A percentile compares a stretch with the other conserved stretches of the same genome.
Evolutionary conservation across 1,139 yeast genomes (phyloP).

Genomic region (Debaryomyces robertsiae): DNA sequence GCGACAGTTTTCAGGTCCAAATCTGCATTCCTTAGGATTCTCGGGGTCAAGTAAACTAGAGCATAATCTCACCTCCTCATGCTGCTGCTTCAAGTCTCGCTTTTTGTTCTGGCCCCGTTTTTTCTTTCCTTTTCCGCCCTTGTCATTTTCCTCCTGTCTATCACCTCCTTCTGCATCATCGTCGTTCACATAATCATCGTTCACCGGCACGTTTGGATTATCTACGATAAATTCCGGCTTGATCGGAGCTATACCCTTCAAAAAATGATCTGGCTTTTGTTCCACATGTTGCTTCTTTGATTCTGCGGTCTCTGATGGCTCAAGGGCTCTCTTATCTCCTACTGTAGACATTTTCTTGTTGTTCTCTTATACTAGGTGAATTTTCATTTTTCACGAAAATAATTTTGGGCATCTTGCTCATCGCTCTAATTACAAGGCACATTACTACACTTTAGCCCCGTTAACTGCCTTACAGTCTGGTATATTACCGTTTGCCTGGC

Average conservation of each 20-base stretch:
- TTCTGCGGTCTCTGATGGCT: slow-evolving; percentile 21
- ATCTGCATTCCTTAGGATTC: slow-evolving; percentile 53
- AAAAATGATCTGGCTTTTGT: slow-evolving; percentile 16
- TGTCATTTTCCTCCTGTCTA: slow-evolving; percentile 36
- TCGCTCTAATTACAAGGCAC: background rate
- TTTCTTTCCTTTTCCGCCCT: slow-evolving; percentile 44
- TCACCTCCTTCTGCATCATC: slow-evolving; percentile 53
- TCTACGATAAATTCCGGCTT: slow-evolving; percentile 61
- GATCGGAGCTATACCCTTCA: slow-evolving; percentile 65
- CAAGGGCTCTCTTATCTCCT: slow-evolving; percentile 23
- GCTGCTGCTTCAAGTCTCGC: slow-evolving; percentile 73
- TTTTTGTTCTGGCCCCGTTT: slow-evolving; percentile 87
- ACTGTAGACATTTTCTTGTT: slow-evolving; percentile 7
- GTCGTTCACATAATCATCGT: slow-evolving; percentile 44
- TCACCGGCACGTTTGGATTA: slow-evolving; percentile 30
- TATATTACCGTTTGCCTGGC: background rate
- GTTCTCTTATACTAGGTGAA: background rate
- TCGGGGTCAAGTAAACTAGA: slow-evolving; percentile 58
- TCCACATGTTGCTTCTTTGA: slow-evolving; percentile 26
- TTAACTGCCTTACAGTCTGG: no score
- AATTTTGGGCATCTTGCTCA: slow-evolving; percentile 6
- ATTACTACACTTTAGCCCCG: background rate
- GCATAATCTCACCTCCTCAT: slow-evolving; percentile 71
- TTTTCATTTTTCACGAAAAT: slow-evolving; percentile 4
- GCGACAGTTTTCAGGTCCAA: slow-evolving; percentile 72